phyloP scores from a whole-genome alignment of 140 eudicot genomes.

The Anethum foeniculum region DNA sequence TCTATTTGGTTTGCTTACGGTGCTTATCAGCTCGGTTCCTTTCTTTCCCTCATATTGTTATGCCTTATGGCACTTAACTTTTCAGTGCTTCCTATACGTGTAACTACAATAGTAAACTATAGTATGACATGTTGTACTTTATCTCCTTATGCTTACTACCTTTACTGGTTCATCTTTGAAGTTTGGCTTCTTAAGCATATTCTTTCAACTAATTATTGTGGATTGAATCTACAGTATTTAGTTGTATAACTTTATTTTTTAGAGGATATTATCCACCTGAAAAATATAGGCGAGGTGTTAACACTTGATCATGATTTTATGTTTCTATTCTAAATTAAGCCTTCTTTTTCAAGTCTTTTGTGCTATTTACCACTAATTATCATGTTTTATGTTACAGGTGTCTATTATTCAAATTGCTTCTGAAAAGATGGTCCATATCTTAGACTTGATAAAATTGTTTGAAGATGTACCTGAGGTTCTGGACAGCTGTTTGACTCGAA shows the following conservation, averaged over 20 bases:
- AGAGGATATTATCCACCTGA: not conserved
- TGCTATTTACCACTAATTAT: not conserved
- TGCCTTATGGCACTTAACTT: not conserved
- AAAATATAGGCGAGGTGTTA: not conserved
- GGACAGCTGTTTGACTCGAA: slow-evolving; percentile 68
- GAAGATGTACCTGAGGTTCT: slow-evolving; percentile 57
- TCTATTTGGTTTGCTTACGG: not conserved
- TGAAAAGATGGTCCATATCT: slow-evolving; percentile 67
- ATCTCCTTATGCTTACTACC: not conserved
- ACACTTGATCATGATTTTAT: not conserved
- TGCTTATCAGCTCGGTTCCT: not conserved
- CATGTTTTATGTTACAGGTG: slow-evolving; percentile 53
- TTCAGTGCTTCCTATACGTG: not conserved
- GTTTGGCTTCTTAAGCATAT: not conserved
- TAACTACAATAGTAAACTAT: not conserved
- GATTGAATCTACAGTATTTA: not conserved
- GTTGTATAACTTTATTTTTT: not conserved
- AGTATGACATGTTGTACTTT: not conserved
- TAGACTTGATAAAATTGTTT: slow-evolving; percentile 75
- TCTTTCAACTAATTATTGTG: not conserved
- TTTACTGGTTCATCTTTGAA: not conserved
- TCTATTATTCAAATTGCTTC: slow-evolving; percentile 97
- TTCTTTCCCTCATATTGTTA: not conserved
- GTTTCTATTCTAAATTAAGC: not conserved
- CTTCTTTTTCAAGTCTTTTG: not conserved